A percentile compares a stretch with the other conserved stretches of the same genome.
Evolutionary conservation across 2,329 filamentous ascomycete genomes (phyloP).

Genomic region (Beauveria scarabaeidicola): DNA sequence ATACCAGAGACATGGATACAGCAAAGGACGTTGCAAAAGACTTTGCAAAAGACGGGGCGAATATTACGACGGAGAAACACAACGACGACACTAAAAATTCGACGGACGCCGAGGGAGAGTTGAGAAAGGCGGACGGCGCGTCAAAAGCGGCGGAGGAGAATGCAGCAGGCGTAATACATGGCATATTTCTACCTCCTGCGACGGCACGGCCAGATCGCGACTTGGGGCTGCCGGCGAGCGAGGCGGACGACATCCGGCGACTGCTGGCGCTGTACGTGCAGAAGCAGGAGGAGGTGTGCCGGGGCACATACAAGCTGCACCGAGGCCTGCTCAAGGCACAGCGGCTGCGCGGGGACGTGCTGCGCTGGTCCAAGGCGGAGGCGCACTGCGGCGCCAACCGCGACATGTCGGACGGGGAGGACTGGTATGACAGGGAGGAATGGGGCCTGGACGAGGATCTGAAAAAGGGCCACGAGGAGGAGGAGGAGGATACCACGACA

Average conservation of each 20-base stretch:
- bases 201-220: slow-evolving; percentile 58
- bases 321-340: slow-evolving; percentile 65
- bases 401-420: slow-evolving; percentile 81
- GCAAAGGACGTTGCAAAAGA: slow-evolving; percentile 15
- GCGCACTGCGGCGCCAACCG: slow-evolving; percentile 56
- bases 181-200: slow-evolving; percentile 61
- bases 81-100: not conserved
- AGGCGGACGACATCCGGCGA: slow-evolving; percentile 71
- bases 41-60: slow-evolving; percentile 11
- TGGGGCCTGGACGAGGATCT: slow-evolving; percentile 67
- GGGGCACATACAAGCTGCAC: slow-evolving; percentile 59
- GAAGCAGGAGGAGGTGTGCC: slow-evolving; percentile 77
- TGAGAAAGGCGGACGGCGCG: not conserved
- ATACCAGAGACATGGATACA: slow-evolving; percentile 14
- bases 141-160: not conserved
- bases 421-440: slow-evolving; percentile 79
- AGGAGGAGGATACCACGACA: slow-evolving; percentile 61
- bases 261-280: slow-evolving; percentile 70
- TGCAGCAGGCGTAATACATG: slow-evolving; percentile 53
- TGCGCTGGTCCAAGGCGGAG: slow-evolving; percentile 71
- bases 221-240: slow-evolving; percentile 59
- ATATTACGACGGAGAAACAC: not conserved
- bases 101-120: not conserved
- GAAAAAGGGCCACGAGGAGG: slow-evolving; percentile 74
- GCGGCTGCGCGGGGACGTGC: slow-evolving; percentile 60